These are phyloP conservation scores for Luffa acutangula DNA, from an alignment of 306 rosid genomes.

Conservation along the genomic window DNA sequence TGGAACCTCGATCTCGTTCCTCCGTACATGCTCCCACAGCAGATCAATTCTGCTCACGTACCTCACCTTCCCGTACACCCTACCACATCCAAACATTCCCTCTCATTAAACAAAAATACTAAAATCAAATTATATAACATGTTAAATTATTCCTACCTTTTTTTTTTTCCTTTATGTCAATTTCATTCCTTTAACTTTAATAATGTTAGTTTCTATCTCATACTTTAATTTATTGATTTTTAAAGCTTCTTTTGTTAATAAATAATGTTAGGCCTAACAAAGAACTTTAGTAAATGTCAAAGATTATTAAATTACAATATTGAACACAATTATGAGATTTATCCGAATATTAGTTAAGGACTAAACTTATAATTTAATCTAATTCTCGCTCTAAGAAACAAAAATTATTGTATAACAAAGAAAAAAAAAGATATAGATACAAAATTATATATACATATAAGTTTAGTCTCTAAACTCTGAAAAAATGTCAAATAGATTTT, in stretches of 20 bases:
- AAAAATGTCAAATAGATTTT: too few relatives aligned
- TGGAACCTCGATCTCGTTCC: conserved; percentile 69
- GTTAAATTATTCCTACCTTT: not conserved
- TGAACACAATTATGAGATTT: too few relatives aligned
- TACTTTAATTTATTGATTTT: not conserved
- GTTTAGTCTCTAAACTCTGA: too few relatives aligned
- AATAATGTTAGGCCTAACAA: not conserved
- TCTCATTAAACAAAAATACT: not conserved
- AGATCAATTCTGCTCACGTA: conserved; percentile 70
- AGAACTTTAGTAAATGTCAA: too few relatives aligned
- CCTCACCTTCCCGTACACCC: conserved; percentile 69
- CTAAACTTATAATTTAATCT: too few relatives aligned
- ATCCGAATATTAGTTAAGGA: too few relatives aligned
- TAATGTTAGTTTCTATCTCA: not conserved
- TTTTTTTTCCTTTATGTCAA: not conserved
- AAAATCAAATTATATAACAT: not conserved
- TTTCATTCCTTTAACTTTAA: not conserved
- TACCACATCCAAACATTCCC: conserved; percentile 19
- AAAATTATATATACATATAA: too few relatives aligned
- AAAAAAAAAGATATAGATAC: too few relatives aligned
- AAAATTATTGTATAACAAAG: too few relatives aligned
- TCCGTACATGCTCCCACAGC: conserved; percentile 71
- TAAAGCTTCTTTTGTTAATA: not conserved
- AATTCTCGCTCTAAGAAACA: too few relatives aligned
- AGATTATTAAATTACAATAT: too few relatives aligned